phyloP scores from a whole-genome alignment of 129 eudicot species.

The Flaveria robusta region DNA sequence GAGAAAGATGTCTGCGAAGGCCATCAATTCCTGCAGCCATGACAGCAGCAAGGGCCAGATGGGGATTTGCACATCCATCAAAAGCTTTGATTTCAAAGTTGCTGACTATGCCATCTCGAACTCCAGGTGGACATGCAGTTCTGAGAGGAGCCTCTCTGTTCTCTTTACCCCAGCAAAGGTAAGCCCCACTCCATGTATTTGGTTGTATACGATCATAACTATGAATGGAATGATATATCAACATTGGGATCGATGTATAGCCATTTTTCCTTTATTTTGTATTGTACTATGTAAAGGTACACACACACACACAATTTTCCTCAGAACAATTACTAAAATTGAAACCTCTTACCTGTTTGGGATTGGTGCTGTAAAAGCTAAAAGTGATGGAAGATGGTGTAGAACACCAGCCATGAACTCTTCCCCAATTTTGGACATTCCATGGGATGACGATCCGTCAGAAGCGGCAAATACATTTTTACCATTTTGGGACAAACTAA shows the following conservation, averaged over 20 bases:
- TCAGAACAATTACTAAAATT: constrained; percentile 6
- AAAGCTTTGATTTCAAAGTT: constrained; percentile 89
- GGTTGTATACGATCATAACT: constrained; percentile 98
- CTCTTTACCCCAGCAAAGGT: constrained; percentile 95
- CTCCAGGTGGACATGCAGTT: constrained; percentile 94
- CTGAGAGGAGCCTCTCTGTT: constrained; percentile 92
- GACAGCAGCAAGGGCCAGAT: constrained; percentile 84
- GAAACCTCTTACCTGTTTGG: constrained; percentile 69
- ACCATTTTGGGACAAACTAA: constrained; percentile 83
- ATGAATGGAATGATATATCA: constrained; percentile 17
- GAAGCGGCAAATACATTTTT: constrained; percentile 76
- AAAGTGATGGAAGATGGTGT: constrained; percentile 87
- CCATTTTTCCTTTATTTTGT: background rate
- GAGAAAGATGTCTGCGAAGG: constrained; percentile 56
- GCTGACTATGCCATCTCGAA: constrained; percentile 82
- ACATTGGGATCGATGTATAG: background rate
- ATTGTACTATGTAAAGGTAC: background rate
- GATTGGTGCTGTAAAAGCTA: constrained; percentile 93
- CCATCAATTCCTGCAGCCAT: constrained; percentile 91
- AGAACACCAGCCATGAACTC: constrained; percentile 98
- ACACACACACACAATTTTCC: background rate
- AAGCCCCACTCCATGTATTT: constrained; percentile 97
- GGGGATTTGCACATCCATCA: constrained; percentile 97
- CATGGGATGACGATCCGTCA: constrained; percentile 54
- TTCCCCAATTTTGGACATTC: constrained; percentile 82